A percentile compares a stretch with the other conserved stretches of the same genome.
phyloP scores from a whole-genome alignment of 1,139 yeast species.

The Sugiyamaella novakii region DNA sequence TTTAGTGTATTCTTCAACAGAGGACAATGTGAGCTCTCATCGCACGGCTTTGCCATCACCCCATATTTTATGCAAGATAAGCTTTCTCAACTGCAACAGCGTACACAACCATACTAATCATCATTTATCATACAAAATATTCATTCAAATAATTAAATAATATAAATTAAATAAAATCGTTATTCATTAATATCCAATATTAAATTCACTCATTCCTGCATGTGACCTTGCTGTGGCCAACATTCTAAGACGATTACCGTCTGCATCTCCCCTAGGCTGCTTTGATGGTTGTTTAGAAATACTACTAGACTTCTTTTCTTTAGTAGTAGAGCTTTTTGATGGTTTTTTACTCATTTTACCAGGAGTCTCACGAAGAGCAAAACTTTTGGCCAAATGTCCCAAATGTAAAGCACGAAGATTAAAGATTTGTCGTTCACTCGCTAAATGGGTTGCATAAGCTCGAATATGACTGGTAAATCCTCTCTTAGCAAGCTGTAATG shows the following conservation, averaged over 20 bases:
- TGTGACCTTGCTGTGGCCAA: conserved; percentile 75
- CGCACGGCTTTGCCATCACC: too few relatives aligned
- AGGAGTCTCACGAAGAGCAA: conserved; percentile 93
- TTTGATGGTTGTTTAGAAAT: conserved; percentile 15
- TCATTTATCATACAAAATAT: too few relatives aligned
- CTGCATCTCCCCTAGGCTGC: conserved; percentile 16
- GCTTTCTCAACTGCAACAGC: too few relatives aligned
- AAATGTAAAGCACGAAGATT: conserved; percentile 80
- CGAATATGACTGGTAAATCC: conserved; percentile 88
- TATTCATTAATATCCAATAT: conserved; percentile 46
- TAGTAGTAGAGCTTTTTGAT: conserved; percentile 16
- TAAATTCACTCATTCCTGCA: conserved; percentile 73
- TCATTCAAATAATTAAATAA: conserved; percentile 2
- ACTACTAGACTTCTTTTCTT: conserved; percentile 7
- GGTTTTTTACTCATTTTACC: conserved; percentile 44
- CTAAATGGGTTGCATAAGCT: conserved; percentile 95
- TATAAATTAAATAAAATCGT: conserved; percentile 5
- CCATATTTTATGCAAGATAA: too few relatives aligned
- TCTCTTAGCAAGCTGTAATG: conserved; percentile 68
- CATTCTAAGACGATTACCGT: conserved; percentile 59
- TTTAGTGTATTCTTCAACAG: too few relatives aligned
- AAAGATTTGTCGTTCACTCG: conserved; percentile 75
- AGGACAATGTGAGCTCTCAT: too few relatives aligned
- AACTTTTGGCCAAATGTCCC: conserved; percentile 94
- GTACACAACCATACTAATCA: too few relatives aligned